Percentiles rank a stretch among this genome's conserved stretches.
Evolutionary conservation across 75 land plant genomes (phyloP).

Genomic region (Pinus taeda): DNA sequence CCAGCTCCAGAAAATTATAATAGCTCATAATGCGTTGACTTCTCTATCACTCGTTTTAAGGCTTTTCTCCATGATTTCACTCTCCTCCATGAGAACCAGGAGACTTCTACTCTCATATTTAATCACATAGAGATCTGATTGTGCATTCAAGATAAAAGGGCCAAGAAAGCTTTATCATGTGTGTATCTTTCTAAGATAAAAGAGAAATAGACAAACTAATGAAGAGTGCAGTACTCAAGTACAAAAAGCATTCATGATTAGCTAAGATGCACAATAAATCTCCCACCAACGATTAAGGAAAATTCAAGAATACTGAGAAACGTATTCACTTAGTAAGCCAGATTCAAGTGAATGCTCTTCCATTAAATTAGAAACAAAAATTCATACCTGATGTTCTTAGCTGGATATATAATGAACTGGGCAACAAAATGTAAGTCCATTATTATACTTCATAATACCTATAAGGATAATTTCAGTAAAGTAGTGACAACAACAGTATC

Average conservation of each 20-base stretch:
- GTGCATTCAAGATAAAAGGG: neutral
- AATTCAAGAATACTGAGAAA: neutral
- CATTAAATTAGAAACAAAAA: neutral
- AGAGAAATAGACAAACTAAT: neutral
- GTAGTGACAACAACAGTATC: neutral
- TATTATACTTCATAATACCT: neutral
- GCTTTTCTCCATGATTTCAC: neutral
- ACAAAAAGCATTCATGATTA: neutral
- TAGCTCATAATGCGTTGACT: no score
- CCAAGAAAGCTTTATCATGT: neutral
- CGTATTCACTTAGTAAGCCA: neutral
- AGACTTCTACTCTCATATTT: neutral
- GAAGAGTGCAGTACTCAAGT: neutral
- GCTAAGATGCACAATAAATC: neutral
- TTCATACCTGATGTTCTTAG: neutral
- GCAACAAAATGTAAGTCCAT: constrained; percentile 5
- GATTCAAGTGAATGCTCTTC: neutral
- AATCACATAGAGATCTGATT: neutral
- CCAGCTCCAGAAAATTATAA: no score
- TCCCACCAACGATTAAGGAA: neutral
- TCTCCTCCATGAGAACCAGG: neutral
- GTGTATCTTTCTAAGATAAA: neutral
- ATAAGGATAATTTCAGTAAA: neutral
- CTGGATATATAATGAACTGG: constrained; percentile 8
- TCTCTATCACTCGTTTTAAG: no score